phyloP scores from a whole-genome alignment of 495 filamentous ascomycete species.

The Lepidopterella palustris region DNA sequence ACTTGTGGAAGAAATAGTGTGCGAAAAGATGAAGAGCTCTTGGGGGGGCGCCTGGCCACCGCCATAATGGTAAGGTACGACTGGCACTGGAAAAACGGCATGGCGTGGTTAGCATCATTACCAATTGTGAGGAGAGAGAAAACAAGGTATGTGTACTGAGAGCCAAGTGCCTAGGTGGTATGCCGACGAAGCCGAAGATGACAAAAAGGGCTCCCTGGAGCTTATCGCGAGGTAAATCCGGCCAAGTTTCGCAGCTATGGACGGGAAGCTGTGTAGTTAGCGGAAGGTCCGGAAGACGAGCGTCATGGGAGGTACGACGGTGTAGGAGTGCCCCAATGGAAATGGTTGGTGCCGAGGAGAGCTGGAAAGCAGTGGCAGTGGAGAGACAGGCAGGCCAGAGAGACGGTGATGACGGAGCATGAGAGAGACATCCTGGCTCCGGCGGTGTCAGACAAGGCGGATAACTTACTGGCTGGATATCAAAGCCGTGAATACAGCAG shows the following conservation, averaged over 20 bases:
- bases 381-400: background rate
- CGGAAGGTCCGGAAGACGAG: slow-evolving; percentile 24
- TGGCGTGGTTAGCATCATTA: slow-evolving; percentile 18
- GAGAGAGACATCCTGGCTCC: background rate
- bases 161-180: background rate
- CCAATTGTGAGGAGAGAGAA: slow-evolving; percentile 1
- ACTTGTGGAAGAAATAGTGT: background rate
- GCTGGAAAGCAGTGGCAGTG: background rate
- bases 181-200: slow-evolving; percentile 21
- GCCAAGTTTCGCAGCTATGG: background rate
- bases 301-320: no score
- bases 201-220: slow-evolving; percentile 14
- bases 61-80: slow-evolving; percentile 25
- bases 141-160: slow-evolving; percentile 1
- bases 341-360: no score
- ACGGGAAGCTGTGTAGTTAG: background rate
- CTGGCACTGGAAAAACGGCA: slow-evolving; percentile 21
- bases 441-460: slow-evolving; percentile 10
- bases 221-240: background rate
- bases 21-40: slow-evolving; percentile 4
- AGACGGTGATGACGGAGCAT: background rate
- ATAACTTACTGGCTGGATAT: background rate
- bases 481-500: background rate
- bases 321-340: no score
- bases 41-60: slow-evolving; percentile 27